phyloP scores from a whole-genome alignment of 2,329 filamentous ascomycete species.

The Knoxdaviesia capensis region DNA sequence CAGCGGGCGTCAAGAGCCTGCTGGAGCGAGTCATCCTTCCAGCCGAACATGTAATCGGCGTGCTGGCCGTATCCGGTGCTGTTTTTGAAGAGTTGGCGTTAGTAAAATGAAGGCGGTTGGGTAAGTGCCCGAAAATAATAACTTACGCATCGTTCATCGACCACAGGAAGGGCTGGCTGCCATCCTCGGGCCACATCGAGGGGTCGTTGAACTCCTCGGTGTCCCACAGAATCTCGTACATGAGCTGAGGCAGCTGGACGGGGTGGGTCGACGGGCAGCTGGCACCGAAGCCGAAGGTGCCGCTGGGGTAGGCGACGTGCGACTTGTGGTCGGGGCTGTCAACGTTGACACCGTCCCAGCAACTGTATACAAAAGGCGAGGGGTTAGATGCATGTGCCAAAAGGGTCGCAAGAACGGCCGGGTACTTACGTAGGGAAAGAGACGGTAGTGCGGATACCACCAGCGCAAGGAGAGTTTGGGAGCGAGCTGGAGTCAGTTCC shows the following conservation, averaged over 20 bases:
- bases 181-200: slow-evolving; percentile 2
- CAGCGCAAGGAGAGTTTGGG: slow-evolving; percentile 21
- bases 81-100: background rate
- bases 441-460: slow-evolving; percentile 32
- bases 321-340: slow-evolving; percentile 25
- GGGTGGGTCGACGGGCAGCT: slow-evolving; percentile 24
- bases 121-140: background rate
- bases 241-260: slow-evolving; percentile 16
- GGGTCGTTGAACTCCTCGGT: slow-evolving; percentile 18
- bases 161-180: slow-evolving; percentile 6
- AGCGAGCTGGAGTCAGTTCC: slow-evolving; percentile 29
- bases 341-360: slow-evolving; percentile 32
- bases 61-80: slow-evolving; percentile 4
- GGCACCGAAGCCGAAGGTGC: slow-evolving; percentile 15
- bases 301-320: slow-evolving; percentile 27
- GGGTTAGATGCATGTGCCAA: too few species aligned
- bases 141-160: slow-evolving; percentile 3
- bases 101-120: background rate
- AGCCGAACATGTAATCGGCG: slow-evolving; percentile 6
- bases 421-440: slow-evolving; percentile 23
- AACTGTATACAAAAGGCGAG: slow-evolving; percentile 22
- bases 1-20: slow-evolving; percentile 12
- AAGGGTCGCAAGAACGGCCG: slow-evolving; percentile 1
- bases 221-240: slow-evolving; percentile 31
- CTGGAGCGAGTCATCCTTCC: slow-evolving; percentile 8